A percentile compares a stretch with the other conserved stretches of the same genome.
phyloP scores from a whole-genome alignment of 2,329 filamentous ascomycete species.

The Pestalotiopsis sp. region DNA sequence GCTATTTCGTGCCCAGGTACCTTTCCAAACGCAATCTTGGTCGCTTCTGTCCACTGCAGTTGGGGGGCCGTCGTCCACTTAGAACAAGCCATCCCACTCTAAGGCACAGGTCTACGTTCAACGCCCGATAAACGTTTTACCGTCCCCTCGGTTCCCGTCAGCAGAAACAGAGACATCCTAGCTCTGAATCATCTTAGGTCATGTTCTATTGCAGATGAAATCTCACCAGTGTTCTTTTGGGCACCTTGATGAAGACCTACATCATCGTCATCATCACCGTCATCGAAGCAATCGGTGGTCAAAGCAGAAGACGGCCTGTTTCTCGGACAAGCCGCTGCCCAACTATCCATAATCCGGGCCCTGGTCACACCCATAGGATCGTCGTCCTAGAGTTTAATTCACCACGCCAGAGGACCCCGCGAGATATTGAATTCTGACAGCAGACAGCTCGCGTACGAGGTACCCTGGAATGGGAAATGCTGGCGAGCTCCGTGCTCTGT shows the following conservation, averaged over 20 bases:
- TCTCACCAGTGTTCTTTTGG: background rate
- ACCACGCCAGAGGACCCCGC: background rate
- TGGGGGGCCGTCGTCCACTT: background rate
- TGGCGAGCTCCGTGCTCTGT: background rate
- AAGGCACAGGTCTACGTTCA: background rate
- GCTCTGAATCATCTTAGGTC: background rate
- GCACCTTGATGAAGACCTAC: background rate
- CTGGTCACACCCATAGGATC: background rate
- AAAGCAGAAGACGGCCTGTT: background rate
- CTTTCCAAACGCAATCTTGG: background rate
- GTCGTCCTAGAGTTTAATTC: background rate
- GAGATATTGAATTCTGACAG: background rate
- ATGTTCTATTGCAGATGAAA: background rate
- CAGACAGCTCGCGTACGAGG: background rate
- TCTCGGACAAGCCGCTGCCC: background rate
- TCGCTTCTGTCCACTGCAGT: background rate
- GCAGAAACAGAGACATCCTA: background rate
- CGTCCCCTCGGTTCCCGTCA: constrained; percentile 1
- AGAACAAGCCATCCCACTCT: background rate
- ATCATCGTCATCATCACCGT: background rate
- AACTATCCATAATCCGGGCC: background rate
- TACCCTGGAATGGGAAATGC: background rate
- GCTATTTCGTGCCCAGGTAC: background rate
- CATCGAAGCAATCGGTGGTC: background rate
- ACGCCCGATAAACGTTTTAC: constrained; percentile 1